Percentiles rank a stretch among this genome's conserved stretches.
These are phyloP conservation scores for Pyrenochaeta sp. DNA, from an alignment of 2,329 filamentous ascomycete genomes.

Conservation along the genomic window DNA sequence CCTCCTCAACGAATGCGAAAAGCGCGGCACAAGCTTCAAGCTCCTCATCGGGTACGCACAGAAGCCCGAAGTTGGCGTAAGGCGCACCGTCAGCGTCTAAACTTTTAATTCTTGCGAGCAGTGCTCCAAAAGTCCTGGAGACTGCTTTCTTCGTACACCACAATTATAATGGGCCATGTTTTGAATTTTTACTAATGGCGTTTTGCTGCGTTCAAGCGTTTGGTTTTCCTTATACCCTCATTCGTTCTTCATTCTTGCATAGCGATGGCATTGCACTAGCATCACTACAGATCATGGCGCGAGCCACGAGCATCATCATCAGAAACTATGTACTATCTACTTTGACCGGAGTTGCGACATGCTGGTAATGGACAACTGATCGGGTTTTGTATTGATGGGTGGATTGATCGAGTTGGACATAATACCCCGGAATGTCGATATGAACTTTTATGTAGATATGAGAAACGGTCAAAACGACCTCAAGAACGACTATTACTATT, in stretches of 20 bases:
- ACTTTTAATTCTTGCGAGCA: constrained; percentile 35
- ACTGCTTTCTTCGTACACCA: constrained; percentile 17
- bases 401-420: constrained; percentile 5
- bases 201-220: constrained; percentile 49
- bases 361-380: constrained; percentile 44
- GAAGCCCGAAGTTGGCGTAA: constrained; percentile 66
- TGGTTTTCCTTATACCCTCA: constrained; percentile 45
- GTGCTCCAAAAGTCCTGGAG: constrained; percentile 42
- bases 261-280: constrained; percentile 33
- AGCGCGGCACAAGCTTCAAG: constrained; percentile 85
- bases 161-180: constrained; percentile 22
- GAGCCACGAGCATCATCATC: constrained; percentile 8
- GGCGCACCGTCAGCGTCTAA: constrained; percentile 61
- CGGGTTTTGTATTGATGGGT: neutral
- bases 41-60: constrained; percentile 91
- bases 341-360: constrained; percentile 32
- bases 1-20: constrained; percentile 84
- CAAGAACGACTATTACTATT: constrained; percentile 11
- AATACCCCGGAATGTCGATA: constrained; percentile 20
- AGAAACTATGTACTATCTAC: constrained; percentile 28
- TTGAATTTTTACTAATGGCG: constrained; percentile 11
- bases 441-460: constrained; percentile 24
- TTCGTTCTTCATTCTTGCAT: constrained; percentile 33
- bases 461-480: constrained; percentile 7
- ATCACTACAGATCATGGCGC: constrained; percentile 1